Percentiles rank a stretch among this genome's conserved stretches.
Conservation (phyloP, 257 asterid species). For the Scutellaria barbata region DNA sequence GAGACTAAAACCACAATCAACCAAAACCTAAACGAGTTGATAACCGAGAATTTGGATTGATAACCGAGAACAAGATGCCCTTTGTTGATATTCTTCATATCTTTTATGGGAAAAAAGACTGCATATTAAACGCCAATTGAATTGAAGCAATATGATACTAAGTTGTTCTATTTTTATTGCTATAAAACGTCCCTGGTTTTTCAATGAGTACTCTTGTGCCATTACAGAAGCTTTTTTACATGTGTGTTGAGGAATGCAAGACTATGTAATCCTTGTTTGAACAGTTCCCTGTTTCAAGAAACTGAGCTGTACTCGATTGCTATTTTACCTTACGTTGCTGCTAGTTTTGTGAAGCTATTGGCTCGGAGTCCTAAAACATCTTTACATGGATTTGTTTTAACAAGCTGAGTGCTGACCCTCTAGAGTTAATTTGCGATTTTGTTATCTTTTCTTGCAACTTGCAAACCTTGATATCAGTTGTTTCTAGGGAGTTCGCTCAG, state of each 20-base stretch:
- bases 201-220: conserved; percentile 4
- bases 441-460: conserved; percentile 8
- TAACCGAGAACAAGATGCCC: not conserved
- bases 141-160: conserved; percentile 7
- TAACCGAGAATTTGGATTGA: not conserved
- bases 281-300: not conserved
- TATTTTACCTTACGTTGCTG: not conserved
- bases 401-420: not conserved
- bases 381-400: not conserved
- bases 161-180: not conserved
- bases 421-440: not conserved
- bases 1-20: too few species aligned
- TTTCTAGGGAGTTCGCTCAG: conserved; percentile 46
- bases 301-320: not conserved
- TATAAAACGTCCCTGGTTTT: not conserved
- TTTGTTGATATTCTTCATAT: not conserved
- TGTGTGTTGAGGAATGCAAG: not conserved
- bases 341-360: not conserved
- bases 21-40: too few species aligned
- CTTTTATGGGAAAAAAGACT: not conserved
- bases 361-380: not conserved
- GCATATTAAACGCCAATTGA: not conserved
- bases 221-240: not conserved
- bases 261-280: not conserved
- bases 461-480: conserved; percentile 17